Evolutionary conservation across 768 basidiomycete species (phyloP).

Genomic region (Ephemerocybe angulata): DNA sequence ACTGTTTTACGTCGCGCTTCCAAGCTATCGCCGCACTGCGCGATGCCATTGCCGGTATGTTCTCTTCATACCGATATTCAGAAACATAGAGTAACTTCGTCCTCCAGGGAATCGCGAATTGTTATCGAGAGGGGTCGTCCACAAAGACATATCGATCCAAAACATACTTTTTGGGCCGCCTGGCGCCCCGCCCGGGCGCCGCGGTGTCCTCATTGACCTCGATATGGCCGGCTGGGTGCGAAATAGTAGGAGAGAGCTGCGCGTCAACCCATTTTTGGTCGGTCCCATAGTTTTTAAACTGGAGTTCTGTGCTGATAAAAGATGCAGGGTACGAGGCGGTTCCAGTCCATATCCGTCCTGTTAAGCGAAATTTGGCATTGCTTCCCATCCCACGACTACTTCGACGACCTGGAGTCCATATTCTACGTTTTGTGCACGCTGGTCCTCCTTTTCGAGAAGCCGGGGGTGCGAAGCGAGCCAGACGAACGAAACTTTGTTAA

Average conservation of each 20-base stretch:
- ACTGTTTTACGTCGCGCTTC: not conserved
- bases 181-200: not conserved
- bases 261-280: not conserved
- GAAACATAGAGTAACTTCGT: too few relatives aligned
- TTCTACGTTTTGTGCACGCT: not conserved
- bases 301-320: not conserved
- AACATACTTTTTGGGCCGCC: not conserved
- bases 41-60: not conserved
- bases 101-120: not conserved
- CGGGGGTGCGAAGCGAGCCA: too few relatives aligned
- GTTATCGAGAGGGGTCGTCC: not conserved
- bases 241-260: not conserved
- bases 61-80: too few relatives aligned
- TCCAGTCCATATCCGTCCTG: not conserved
- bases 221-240: not conserved
- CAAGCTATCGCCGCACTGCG: not conserved
- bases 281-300: not conserved
- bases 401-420: not conserved
- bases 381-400: not conserved
- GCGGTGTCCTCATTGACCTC: not conserved
- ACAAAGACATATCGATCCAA: not conserved
- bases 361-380: not conserved
- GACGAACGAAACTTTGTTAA: too few relatives aligned
- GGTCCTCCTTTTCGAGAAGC: too few relatives aligned
- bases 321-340: not conserved